Percentiles rank a stretch among this genome's conserved stretches.
Evolutionary conservation across 257 asterid genomes (phyloP).

Genomic region (Petrea volubilis): DNA sequence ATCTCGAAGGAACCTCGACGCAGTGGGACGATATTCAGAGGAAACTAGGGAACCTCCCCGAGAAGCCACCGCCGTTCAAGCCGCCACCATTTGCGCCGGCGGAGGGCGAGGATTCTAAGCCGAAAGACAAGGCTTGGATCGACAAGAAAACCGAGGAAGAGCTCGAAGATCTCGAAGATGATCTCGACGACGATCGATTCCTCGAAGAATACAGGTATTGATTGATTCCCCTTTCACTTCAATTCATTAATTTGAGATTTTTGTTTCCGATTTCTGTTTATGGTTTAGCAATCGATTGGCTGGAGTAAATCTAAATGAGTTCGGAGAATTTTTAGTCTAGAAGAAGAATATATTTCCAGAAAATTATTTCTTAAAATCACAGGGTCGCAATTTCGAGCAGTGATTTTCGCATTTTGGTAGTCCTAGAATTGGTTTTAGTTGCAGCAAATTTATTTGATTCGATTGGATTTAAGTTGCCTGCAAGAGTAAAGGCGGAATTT

Average conservation of each 20-base stretch:
- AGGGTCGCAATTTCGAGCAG: background rate
- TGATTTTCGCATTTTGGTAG: background rate
- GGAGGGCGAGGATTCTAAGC: conserved; percentile 64
- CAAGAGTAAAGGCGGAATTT: background rate
- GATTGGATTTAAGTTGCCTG: background rate
- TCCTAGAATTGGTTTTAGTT: background rate
- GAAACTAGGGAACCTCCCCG: conserved; percentile 83
- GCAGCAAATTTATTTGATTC: background rate
- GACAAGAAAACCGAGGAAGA: conserved; percentile 73
- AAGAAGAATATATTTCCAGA: background rate
- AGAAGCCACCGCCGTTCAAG: conserved; percentile 69
- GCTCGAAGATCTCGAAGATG: conserved; percentile 93
- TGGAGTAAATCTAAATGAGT: background rate
- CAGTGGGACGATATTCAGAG: conserved; percentile 97
- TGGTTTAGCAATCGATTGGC: background rate
- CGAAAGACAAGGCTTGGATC: conserved; percentile 77
- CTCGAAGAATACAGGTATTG: conserved; percentile 79
- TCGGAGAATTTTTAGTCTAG: background rate
- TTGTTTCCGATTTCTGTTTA: no score
- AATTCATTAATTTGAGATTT: background rate
- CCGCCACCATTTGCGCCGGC: conserved; percentile 70
- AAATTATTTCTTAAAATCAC: background rate
- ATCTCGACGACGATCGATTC: conserved; percentile 89
- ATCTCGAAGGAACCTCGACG: conserved; percentile 86
- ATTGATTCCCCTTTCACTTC: background rate